A percentile compares a stretch with the other conserved stretches of the same genome.
Conservation (phyloP, 2,329 filamentous ascomycete genomes). For the Nigrospora osmanthi region DNA sequence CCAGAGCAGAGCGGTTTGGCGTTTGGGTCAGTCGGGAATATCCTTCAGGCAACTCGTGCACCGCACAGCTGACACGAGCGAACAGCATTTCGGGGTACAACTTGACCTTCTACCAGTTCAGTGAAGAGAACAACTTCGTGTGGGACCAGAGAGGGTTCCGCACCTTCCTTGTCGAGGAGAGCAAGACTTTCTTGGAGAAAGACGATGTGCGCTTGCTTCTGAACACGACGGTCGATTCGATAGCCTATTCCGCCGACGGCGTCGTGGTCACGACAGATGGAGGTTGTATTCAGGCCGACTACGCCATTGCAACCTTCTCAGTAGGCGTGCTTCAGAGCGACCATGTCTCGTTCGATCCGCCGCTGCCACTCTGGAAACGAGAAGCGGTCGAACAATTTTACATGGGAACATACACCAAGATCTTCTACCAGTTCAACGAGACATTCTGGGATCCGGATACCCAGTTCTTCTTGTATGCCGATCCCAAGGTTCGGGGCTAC, state of each 20-base stretch:
- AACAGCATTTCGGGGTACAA: conserved; percentile 44
- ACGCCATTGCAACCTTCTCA: conserved; percentile 58
- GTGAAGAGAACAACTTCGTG: conserved; percentile 52
- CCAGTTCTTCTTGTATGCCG: conserved; percentile 37
- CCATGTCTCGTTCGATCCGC: conserved; percentile 47
- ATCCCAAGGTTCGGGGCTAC: conserved; percentile 30
- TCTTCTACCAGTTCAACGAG: conserved; percentile 61
- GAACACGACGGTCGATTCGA: conserved; percentile 46
- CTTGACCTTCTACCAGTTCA: conserved; percentile 53
- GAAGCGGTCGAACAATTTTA: conserved; percentile 54
- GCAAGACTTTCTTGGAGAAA: conserved; percentile 44
- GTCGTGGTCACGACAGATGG: conserved; percentile 45
- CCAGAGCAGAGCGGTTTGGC: conserved; percentile 49
- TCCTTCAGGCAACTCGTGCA: background rate
- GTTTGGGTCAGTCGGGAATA: conserved; percentile 29
- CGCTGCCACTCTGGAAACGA: conserved; percentile 56
- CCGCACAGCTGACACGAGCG: background rate
- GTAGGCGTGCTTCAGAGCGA: conserved; percentile 60
- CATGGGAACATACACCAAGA: conserved; percentile 68
- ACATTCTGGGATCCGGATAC: conserved; percentile 53
- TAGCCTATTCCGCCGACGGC: conserved; percentile 42
- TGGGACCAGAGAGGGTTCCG: conserved; percentile 55
- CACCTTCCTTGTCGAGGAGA: conserved; percentile 47
- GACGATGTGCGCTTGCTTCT: conserved; percentile 51
- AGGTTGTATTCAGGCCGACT: conserved; percentile 21